phyloP scores from a whole-genome alignment of 805 yeast genomes.

The Candida taoyuanica region DNA sequence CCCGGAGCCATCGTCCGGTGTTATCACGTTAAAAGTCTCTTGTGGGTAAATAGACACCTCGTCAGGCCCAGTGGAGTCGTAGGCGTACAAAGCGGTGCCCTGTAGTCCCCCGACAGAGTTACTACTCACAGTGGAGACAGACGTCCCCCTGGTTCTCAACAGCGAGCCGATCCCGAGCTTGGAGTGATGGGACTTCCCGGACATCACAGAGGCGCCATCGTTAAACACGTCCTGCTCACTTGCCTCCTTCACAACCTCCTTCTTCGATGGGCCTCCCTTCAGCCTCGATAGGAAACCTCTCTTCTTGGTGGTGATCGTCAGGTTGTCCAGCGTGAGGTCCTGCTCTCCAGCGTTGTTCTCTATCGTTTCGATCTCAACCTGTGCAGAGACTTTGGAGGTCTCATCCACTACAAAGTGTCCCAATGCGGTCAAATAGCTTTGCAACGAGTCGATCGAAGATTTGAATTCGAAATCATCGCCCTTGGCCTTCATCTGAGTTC shows the following conservation, averaged over 20 bases:
- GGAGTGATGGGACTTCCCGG: conserved; percentile 13
- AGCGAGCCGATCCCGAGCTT: conserved; percentile 21
- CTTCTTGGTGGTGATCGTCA: conserved; percentile 47
- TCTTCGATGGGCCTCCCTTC: conserved; percentile 18
- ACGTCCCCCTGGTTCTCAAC: conserved; percentile 15
- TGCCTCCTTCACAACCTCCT: conserved; percentile 13
- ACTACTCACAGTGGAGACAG: conserved; percentile 11
- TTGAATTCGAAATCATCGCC: conserved; percentile 44
- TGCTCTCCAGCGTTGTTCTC: conserved; percentile 77
- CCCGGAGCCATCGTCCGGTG: conserved; percentile 78
- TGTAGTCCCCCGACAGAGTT: conserved; percentile 18
- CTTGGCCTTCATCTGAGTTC: conserved; percentile 33
- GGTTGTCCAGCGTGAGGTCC: conserved; percentile 57
- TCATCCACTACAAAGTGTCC: conserved; percentile 70
- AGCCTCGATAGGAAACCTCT: conserved; percentile 50
- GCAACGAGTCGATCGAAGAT: conserved; percentile 38
- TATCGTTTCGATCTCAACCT: conserved; percentile 87
- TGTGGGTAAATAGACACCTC: conserved; percentile 63
- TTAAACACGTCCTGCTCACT: conserved; percentile 3
- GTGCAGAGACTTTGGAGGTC: conserved; percentile 64
- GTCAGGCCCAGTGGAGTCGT: conserved; percentile 62
- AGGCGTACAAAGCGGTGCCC: conserved; percentile 42
- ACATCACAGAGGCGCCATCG: conserved; percentile 21
- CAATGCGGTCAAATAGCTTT: conserved; percentile 47
- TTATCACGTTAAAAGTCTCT: conserved; percentile 53